Conservation (phyloP, 345 rosid genomes). For the Boechera stricta region DNA sequence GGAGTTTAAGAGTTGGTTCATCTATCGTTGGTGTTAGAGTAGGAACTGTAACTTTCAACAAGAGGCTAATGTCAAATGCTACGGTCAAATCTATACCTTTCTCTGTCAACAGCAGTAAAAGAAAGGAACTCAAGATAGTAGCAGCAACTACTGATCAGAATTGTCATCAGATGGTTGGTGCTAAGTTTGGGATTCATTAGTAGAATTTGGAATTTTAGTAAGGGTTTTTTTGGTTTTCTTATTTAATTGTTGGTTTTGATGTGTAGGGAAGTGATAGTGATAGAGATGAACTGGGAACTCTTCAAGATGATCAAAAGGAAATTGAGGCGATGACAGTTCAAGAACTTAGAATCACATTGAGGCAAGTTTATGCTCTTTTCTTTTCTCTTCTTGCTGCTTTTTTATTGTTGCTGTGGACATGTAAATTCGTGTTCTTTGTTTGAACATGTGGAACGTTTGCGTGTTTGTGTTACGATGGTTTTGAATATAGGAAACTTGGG, state of each 20-base stretch:
- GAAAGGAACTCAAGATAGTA: slow-evolving; percentile 49
- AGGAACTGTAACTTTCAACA: slow-evolving; percentile 50
- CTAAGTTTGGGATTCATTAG: slow-evolving; percentile 36
- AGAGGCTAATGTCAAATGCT: slow-evolving; percentile 45
- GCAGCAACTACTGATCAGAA: slow-evolving; percentile 26
- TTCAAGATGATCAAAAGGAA: slow-evolving; percentile 52
- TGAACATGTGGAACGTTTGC: slow-evolving; percentile 14
- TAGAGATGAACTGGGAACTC: slow-evolving; percentile 43
- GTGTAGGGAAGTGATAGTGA: slow-evolving; percentile 25
- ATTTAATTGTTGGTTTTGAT: slow-evolving; percentile 21
- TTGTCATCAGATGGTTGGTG: slow-evolving; percentile 36
- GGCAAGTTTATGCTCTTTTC: slow-evolving; percentile 49
- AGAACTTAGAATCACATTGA: slow-evolving; percentile 65
- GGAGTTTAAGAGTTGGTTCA: slow-evolving; percentile 47
- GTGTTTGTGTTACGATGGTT: slow-evolving; percentile 25
- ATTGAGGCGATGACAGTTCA: slow-evolving; percentile 76
- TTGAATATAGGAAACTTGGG: slow-evolving; percentile 65
- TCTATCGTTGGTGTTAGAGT: slow-evolving; percentile 42
- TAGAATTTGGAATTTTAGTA: background rate
- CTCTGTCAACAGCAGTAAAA: slow-evolving; percentile 42
- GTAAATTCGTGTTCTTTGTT: slow-evolving; percentile 14
- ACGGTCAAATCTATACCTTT: slow-evolving; percentile 35
- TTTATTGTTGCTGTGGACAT: slow-evolving; percentile 13
- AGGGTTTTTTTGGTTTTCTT: background rate
- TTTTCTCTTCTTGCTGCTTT: background rate